Evolutionary conservation across 116 monocot species (phyloP).

Genomic region (Iris pallida): DNA sequence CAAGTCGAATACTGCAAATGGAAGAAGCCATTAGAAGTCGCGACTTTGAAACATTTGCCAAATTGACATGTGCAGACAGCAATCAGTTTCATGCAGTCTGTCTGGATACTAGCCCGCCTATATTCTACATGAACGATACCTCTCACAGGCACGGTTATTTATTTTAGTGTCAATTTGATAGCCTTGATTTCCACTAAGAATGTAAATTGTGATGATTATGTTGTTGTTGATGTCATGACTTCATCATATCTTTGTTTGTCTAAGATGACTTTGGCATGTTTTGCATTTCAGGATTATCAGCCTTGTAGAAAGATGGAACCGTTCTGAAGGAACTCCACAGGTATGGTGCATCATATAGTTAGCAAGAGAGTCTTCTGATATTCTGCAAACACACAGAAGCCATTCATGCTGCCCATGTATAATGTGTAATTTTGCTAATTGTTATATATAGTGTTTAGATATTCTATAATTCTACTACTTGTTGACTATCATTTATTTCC

Average conservation of each 20-base stretch:
- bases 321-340: slow-evolving; percentile 69
- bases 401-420: too few species aligned
- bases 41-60: slow-evolving; percentile 78
- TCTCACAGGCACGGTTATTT: slow-evolving; percentile 62
- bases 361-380: neutral
- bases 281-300: slow-evolving; percentile 66
- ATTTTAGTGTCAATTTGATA: too few species aligned
- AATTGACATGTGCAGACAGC: slow-evolving; percentile 85
- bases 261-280: slow-evolving; percentile 1
- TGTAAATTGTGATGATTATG: too few species aligned
- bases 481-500: too few species aligned
- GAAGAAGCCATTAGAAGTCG: slow-evolving; percentile 70
- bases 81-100: slow-evolving; percentile 97
- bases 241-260: neutral
- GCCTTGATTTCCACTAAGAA: too few species aligned
- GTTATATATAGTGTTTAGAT: too few species aligned
- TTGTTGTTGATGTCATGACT: neutral
- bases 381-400: neutral
- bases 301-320: slow-evolving; percentile 88
- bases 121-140: slow-evolving; percentile 98
- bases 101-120: slow-evolving; percentile 89
- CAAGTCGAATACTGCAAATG: slow-evolving; percentile 71
- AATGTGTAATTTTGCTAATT: too few species aligned
- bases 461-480: too few species aligned
- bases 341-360: slow-evolving; percentile 18